Evolutionary conservation across 768 basidiomycete species (phyloP).

Genomic region (Hygrophorus pudorinus): DNA sequence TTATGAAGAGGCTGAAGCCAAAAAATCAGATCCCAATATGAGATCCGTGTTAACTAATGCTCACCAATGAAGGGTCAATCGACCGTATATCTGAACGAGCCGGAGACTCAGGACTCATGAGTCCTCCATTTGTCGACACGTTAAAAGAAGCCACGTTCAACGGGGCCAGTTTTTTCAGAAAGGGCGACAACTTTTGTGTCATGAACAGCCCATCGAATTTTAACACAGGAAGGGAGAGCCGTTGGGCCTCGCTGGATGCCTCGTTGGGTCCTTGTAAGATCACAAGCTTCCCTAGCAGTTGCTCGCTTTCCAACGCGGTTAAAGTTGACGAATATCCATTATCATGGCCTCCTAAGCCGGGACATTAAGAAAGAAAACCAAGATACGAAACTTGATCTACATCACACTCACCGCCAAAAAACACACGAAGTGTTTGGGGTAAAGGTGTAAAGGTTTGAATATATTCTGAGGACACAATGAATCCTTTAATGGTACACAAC

Average conservation of each 20-base stretch:
- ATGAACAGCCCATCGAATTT: conserved; percentile 42
- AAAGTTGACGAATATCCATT: conserved; percentile 49
- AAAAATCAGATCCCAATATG: conserved; percentile 5
- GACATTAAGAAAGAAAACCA: not conserved
- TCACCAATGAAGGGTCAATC: conserved; percentile 58
- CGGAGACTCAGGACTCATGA: conserved; percentile 60
- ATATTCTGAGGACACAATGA: conserved; percentile 37
- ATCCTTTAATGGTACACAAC: not conserved
- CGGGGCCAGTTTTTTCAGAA: conserved; percentile 34
- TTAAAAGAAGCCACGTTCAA: conserved; percentile 33
- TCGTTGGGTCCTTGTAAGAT: conserved; percentile 42
- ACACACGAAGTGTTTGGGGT: conserved; percentile 65
- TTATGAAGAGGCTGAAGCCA: conserved; percentile 58
- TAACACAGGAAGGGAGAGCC: conserved; percentile 43
- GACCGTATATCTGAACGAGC: conserved; percentile 29
- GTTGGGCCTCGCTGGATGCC: conserved; percentile 30
- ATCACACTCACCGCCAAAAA: conserved; percentile 51
- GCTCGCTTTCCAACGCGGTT: conserved; percentile 45
- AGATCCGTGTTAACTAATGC: conserved; percentile 13
- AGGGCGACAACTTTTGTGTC: conserved; percentile 25
- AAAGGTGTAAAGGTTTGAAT: conserved; percentile 61
- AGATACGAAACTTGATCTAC: not conserved
- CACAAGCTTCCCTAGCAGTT: conserved; percentile 57
- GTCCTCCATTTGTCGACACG: conserved; percentile 45
- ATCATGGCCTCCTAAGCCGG: conserved; percentile 41